Percentiles rank a stretch among this genome's conserved stretches.
Conservation (phyloP, 2,329 filamentous ascomycete genomes). For the Fusarium nisikadoi region DNA sequence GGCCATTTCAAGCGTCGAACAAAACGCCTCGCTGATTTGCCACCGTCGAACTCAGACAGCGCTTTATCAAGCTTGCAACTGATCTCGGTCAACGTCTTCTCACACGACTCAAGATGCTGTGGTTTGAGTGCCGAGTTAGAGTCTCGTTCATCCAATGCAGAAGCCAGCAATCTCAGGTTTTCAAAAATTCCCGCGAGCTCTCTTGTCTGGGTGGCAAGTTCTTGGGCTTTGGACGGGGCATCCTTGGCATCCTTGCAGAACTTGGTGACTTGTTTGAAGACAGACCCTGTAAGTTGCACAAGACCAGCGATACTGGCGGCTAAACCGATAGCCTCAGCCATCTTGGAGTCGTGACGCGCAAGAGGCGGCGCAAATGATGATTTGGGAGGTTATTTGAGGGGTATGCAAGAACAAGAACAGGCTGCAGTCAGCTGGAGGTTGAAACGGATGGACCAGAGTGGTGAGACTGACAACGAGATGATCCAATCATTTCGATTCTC, state of each 20-base stretch:
- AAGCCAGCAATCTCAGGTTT: background rate
- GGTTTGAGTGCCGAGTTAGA: background rate
- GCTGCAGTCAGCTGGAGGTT: background rate
- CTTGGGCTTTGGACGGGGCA: background rate
- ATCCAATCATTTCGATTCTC: too few species aligned
- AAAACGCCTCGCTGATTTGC: background rate
- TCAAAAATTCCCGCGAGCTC: background rate
- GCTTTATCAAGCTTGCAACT: background rate
- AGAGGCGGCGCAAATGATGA: background rate
- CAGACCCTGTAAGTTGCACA: background rate
- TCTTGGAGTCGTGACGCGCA: background rate
- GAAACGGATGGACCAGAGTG: background rate
- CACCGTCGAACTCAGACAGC: background rate
- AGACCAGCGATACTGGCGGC: background rate
- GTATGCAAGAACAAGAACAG: background rate
- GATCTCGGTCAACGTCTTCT: background rate
- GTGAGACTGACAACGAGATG: too few species aligned
- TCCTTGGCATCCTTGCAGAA: constrained; percentile 2
- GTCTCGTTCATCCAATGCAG: background rate
- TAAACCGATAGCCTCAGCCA: background rate
- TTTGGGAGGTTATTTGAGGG: background rate
- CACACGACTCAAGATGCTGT: background rate
- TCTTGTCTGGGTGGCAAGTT: background rate
- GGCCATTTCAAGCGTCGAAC: background rate
- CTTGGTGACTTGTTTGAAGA: background rate